Evolutionary conservation across 208 protist genomes (phyloP).

Genomic region (Trypanosoma platydactyli): DNA sequence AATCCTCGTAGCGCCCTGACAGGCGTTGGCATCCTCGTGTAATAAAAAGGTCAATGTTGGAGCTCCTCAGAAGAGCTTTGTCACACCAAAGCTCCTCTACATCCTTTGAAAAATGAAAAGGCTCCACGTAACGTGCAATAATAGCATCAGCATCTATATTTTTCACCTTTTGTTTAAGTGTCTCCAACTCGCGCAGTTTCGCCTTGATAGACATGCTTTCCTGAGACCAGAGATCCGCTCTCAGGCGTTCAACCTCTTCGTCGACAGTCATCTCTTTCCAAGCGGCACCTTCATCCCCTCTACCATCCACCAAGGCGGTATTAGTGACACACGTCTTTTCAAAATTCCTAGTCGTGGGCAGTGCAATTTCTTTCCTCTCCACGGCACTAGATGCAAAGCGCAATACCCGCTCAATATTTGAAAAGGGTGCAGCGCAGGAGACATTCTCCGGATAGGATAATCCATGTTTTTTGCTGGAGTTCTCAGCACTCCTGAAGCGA

Average conservation of each 20-base stretch:
- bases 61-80: conserved; percentile 33
- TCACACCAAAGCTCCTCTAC: conserved; percentile 62
- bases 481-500: not conserved
- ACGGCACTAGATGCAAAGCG: conserved; percentile 31
- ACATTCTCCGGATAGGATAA: not conserved
- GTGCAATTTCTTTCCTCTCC: conserved; percentile 13
- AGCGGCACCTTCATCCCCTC: not conserved
- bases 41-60: conserved; percentile 58
- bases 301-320: not conserved
- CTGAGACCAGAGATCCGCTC: conserved; percentile 32
- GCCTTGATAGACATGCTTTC: conserved; percentile 53
- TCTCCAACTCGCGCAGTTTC: conserved; percentile 63
- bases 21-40: conserved; percentile 52
- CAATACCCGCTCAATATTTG: conserved; percentile 19
- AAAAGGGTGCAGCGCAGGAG: not conserved
- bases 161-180: conserved; percentile 41
- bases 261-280: conserved; percentile 32
- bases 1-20: conserved; percentile 51
- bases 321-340: not conserved
- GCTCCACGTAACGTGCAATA: conserved; percentile 30
- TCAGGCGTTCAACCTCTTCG: conserved; percentile 41
- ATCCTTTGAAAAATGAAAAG: conserved; percentile 44
- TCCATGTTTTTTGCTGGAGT: not conserved
- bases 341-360: not conserved
- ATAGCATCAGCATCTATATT: conserved; percentile 41